Evolutionary conservation across 2,329 filamentous ascomycete species (phyloP).

Genomic region (Monilinia laxa): DNA sequence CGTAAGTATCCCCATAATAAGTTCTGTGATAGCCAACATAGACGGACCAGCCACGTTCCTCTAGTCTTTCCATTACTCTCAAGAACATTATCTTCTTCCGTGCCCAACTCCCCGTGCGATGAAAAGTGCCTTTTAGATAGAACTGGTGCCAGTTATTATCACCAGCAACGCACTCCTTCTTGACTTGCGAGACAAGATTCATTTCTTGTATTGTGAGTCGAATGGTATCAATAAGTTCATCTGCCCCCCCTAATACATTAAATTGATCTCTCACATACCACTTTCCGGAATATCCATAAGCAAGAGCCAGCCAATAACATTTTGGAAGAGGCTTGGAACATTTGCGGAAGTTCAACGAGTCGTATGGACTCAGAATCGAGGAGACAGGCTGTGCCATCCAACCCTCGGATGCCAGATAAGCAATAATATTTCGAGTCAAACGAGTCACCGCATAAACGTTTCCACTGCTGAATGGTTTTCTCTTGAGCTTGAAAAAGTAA

Average conservation of each 20-base stretch:
- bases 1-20: neutral
- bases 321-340: neutral
- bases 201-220: slow-evolving; percentile 19
- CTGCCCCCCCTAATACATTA: slow-evolving; percentile 7
- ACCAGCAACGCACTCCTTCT: neutral
- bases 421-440: slow-evolving; percentile 15
- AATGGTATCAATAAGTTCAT: slow-evolving; percentile 19
- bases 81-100: slow-evolving; percentile 7
- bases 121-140: neutral
- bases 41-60: slow-evolving; percentile 18
- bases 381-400: slow-evolving; percentile 9
- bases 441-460: slow-evolving; percentile 1
- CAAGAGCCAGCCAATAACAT: slow-evolving; percentile 18
- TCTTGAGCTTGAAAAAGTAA: slow-evolving; percentile 6
- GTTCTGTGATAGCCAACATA: slow-evolving; percentile 1
- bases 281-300: neutral
- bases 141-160: neutral
- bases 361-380: neutral
- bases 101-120: neutral
- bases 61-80: slow-evolving; percentile 20
- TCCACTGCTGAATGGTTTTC: neutral
- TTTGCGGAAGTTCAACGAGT: slow-evolving; percentile 10
- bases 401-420: slow-evolving; percentile 11
- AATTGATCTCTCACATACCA: neutral
- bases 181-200: neutral